A percentile compares a stretch with the other conserved stretches of the same genome.
Evolutionary conservation across 768 basidiomycete species (phyloP).

Genomic region (Hericium coralloides): DNA sequence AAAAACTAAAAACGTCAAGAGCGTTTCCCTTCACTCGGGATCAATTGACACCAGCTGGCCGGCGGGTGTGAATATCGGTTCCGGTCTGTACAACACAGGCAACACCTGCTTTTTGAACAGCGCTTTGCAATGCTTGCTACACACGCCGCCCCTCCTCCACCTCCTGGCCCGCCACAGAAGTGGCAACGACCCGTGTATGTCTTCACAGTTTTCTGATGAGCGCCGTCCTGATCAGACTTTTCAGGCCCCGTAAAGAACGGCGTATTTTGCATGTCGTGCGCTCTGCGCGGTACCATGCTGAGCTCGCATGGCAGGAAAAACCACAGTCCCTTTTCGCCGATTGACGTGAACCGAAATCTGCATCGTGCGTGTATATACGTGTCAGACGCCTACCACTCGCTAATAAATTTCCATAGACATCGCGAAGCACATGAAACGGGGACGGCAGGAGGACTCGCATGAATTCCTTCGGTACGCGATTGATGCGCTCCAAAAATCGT

Average conservation of each 20-base stretch:
- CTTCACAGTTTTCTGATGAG: background rate
- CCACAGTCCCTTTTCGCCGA: constrained; percentile 47
- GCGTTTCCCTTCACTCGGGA: constrained; percentile 27
- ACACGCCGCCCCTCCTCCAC: constrained; percentile 81
- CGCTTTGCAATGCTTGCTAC: constrained; percentile 84
- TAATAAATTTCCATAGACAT: constrained; percentile 45
- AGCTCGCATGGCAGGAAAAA: constrained; percentile 36
- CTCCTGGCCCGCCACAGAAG: constrained; percentile 44
- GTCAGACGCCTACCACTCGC: too few relatives aligned
- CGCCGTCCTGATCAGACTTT: background rate
- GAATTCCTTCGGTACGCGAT: constrained; percentile 94
- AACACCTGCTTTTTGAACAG: constrained; percentile 98
- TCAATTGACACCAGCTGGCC: constrained; percentile 63
- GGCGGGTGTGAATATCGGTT: constrained; percentile 33
- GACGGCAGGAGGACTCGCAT: constrained; percentile 96
- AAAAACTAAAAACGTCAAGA: constrained; percentile 13
- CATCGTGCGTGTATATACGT: too few relatives aligned
- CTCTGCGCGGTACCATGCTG: constrained; percentile 45
- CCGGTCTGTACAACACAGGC: constrained; percentile 74
- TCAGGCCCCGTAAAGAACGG: constrained; percentile 33
- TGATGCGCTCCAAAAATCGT: constrained; percentile 83
- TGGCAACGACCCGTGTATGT: constrained; percentile 49
- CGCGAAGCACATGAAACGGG: constrained; percentile 82
- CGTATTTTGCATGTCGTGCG: constrained; percentile 74
- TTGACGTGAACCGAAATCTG: constrained; percentile 9